Base-by-base conservation (phyloP, 768 basidiomycete species). In the Psilocybe cubensis region DNA sequence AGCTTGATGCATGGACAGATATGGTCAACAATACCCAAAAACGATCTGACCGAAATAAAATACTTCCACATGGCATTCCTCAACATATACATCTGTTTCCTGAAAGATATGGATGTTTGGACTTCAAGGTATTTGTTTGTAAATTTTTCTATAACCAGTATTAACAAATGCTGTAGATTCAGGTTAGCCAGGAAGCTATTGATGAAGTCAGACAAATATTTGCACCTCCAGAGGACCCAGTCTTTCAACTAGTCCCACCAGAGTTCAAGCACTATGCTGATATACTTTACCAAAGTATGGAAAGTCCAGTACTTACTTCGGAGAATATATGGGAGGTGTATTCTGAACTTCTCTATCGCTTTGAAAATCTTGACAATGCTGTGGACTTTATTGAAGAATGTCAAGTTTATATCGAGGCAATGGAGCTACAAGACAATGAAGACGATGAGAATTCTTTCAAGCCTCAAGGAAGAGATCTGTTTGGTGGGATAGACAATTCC, bases 211-310 rank as follows among this genome's bases (percentile, higher is more conserved):
- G 56, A 17, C 9, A 52, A 20, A 11, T 25, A 8, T 60, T 23
- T 41, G 62, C 59, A 4, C 53, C 58, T 2, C 53, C 56, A 0
- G 29, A 52, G 17, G 54, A 63, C 25, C 51, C 59, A 7, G 56
- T 56, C n/a, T 60, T 63, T 56, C 23, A 55, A 23, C 53, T 63
- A 3, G 56, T 54, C 7, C 62, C 59, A 3, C 24, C 52, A 2
- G 42, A 48, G 17, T 63, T 63, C 25, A 27, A 23, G 9, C 25
- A 40, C 3, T 41, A 48, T 3, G 59, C 59, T 2, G n/a, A 41
- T 9, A 18, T 43, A 2, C 31, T 60, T 11, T 63, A 60, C 25
- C 12, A 45, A 24, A 18, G 47, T 8, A 51, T 63, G 42, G 57
- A 57, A 1, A 27, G 48, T 9, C 62, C 59, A 20, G 12, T 3